Base-by-base conservation (phyloP, 805 yeast genomes). In the Candida mattraensis region DNA sequence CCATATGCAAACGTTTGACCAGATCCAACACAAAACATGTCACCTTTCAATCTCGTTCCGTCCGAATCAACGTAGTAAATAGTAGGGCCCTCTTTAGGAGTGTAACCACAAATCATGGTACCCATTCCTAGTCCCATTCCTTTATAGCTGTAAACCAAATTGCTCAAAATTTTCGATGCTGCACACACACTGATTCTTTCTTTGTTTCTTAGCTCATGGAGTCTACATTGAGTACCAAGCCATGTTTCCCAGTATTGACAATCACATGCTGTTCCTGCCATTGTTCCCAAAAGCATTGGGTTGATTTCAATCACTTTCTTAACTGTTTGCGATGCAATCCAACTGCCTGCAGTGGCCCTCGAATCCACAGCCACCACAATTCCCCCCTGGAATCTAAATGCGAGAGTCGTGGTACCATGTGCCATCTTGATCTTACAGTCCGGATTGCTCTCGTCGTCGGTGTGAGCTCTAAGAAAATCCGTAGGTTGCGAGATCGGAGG, bases 221-320 rank as follows among this genome's bases (percentile, higher is more conserved):
- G 67, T 56, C 99, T 74, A 69, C 98, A 91, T 66, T 93, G 97
- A 12, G 95, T 71, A 45, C 99, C 99, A 42, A 93, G 74, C 98
- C 98, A 93, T 23, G 97, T 87, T 67, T 93, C 98, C 99, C 99
- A 93, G 66, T 73, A 93, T 64, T 93, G 99, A 72, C 99, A 93
- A 67, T 93, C 99, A 20, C 98, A 98, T 32, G 99, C 99, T 70
- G 98, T 98, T 67, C 99, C 99, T 21, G 99, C 99, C 96, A 93
- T 81, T 14, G 99, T 93, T 48, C 99, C 99, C 53, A 93, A 73
- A 47, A 93, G 67, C 61, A 86, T 84, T 35, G 97, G 96, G 64
- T 93, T 93, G 66, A 93, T 93, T 64, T 91, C 91, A 54, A 93
- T 88, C 37, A 93, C 99, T 65, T 93, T 93, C 66, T 91, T 91